phyloP scores from a whole-genome alignment of 495 filamentous ascomycete genomes.

The Penicillium salamii region DNA sequence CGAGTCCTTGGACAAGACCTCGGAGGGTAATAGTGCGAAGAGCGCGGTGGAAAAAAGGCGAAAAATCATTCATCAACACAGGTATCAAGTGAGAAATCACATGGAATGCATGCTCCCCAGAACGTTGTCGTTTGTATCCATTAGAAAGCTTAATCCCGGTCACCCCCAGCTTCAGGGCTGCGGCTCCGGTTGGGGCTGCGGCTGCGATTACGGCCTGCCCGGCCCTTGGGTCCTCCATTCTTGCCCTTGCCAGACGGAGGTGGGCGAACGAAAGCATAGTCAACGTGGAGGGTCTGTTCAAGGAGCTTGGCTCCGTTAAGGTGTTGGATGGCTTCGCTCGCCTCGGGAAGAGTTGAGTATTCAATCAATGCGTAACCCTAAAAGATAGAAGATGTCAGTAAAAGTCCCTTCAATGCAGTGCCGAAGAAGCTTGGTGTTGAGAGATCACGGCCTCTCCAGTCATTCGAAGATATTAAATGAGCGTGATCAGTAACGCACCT shows the following conservation, averaged over 20 bases:
- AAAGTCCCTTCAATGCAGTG: not conserved
- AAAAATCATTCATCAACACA: slow-evolving; percentile 8
- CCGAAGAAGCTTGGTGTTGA: not conserved
- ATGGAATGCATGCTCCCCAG: not conserved
- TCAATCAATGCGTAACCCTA: slow-evolving; percentile 94
- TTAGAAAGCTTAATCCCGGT: slow-evolving; percentile 30
- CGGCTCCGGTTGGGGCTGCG: slow-evolving; percentile 58
- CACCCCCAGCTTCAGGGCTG: slow-evolving; percentile 48
- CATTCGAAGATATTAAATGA: not conserved
- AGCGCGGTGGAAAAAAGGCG: slow-evolving; percentile 3
- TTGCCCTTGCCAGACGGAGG: slow-evolving; percentile 67
- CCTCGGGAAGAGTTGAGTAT: slow-evolving; percentile 84
- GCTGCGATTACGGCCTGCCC: slow-evolving; percentile 50
- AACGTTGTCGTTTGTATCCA: not conserved
- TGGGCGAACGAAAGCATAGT: slow-evolving; percentile 96
- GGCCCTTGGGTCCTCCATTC: slow-evolving; percentile 48
- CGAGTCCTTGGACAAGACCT: slow-evolving; percentile 2
- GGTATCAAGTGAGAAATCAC: slow-evolving; percentile 12
- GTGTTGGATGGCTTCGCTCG: slow-evolving; percentile 79
- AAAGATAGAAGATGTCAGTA: slow-evolving; percentile 8
- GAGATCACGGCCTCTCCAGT: not conserved
- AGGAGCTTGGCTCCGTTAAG: slow-evolving; percentile 80
- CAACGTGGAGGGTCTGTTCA: slow-evolving; percentile 86
- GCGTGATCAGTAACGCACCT: slow-evolving; percentile 55
- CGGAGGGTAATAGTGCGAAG: not conserved